Base-by-base conservation (phyloP, 176 grass and related monocot genomes). In the Carex pumila region DNA sequence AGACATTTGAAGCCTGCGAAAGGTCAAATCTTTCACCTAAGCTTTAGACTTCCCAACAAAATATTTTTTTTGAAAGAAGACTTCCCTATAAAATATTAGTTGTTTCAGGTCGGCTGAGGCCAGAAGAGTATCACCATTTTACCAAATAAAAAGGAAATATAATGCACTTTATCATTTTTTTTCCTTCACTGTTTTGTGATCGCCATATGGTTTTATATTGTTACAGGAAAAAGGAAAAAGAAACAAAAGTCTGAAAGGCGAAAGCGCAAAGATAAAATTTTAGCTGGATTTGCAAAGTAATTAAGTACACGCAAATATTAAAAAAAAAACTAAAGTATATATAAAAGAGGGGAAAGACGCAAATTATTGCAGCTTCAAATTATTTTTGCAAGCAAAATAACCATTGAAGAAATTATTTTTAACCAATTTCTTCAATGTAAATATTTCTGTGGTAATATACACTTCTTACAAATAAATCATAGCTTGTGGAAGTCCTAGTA, bases 401-500 rank as follows among this genome's bases (percentile, higher is more conserved):
- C 15, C 7, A 75, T 49, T 52, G 49, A 11, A 52, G 5, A 43
- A 70, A n/a, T 70, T 73, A 6, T 21, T 50, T 52, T 73, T 73
- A n/a, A 45, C 43, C 71, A 12, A 50, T 19, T 74, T 19, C 45
- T 25, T 75, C 19, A 30, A 75, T 75, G 10, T 1, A 39, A 5
- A 39, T 74, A 75, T 31, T 34, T 34, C 32, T 34, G 32, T 2
- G 32, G 32, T 31, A 54, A 57, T 77, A 15, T 57, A 78, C 12
- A 32, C 64, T 4, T 81, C 59, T 60, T 57, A 75, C 65, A 84
- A 84, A 84, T 56, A 74, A 60, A 81, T 2, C 2, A 57, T 12
- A 72, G 62, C 17, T 8, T 37, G n/a, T 18, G 32, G 47, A 84
- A 72, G 10, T 43, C 7, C 68, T 85, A 91, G n/a, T 92, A 97